Base-by-base conservation (phyloP, 768 basidiomycete genomes). In the Tulasnella calospora region DNA sequence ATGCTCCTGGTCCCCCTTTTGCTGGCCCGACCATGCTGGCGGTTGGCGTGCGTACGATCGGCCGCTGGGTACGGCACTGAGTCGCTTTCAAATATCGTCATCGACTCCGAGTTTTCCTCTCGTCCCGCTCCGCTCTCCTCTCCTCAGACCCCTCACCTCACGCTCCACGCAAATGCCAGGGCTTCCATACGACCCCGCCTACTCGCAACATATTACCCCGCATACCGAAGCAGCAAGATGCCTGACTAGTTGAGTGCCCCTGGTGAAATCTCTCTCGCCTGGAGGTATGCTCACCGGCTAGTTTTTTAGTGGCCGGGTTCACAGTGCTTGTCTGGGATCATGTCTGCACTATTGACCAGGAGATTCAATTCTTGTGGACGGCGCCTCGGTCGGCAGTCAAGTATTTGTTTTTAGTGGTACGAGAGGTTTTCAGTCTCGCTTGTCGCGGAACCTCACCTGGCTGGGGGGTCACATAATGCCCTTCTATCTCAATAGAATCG, bases 271-370 rank as follows among this genome's bases (percentile, higher is more conserved):
- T 35, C 30, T 4, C 21, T 6, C 61, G 12, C 8, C 51, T 23
- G 51, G 23, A 33, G 8, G 15, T 33, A 9, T 35, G 23, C 33
- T 27, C 27, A 35, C 33, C 27, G 61, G 30, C 27, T 33, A 67
- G 2, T n/a, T 1, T 41, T 73, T 41, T 40, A 75, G 74, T 75
- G 35, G 74, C 44, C 30, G 74, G 74, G n/a, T 40, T 36, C n/a
- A 75, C 74, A 1, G n/a, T 75, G 15, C 47, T 75, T n/a, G 23
- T 75, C 5, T 75, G 47, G 35, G 74, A 75, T 61, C 41, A 74
- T 40, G 3, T 46, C 51, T 55, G 23, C 35, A 74, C 73, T 12
- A 17, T 74, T 74, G n/a, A 12, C 41, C 40, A 74, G 15, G 73
- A 74, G 51, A 35, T 74, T 9, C 8, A 46, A 21, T 46, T 46